Evolutionary conservation across 192 early-diverging fungal genomes (phyloP), one percentile per base, ranked within the genome.

Genomic region (Geosiphon pyriformis): DNA sequence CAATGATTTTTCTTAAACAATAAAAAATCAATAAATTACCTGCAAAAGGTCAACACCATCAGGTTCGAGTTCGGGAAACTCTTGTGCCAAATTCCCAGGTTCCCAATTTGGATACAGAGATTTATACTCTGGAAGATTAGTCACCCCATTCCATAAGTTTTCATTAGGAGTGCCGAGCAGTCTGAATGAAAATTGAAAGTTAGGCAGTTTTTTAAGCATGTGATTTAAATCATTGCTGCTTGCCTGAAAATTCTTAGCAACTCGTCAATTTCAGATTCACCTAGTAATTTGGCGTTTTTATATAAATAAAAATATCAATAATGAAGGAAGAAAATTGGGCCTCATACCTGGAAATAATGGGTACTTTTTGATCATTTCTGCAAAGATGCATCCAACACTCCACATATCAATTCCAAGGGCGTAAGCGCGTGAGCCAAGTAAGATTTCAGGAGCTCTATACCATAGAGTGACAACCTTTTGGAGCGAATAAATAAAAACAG

Each of bases 301-400:
- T 4, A 23, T 25, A 54, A 18, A 7, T 2, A 54, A 23, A n/a
- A n/a, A n/a, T n/a, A n/a, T n/a, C n/a, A n/a, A n/a, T n/a, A n/a
- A n/a, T n/a, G n/a, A n/a, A n/a, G n/a, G n/a, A n/a, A n/a, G n/a
- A n/a, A 30, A 31, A 52, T 29, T 32, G 15, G 34, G 15, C 47
- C 0, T 61, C 8, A 37, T 83, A 78, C 92, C 94, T 32, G 95
- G 92, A 61, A 98, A 98, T 46, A 98, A 72, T 1, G 97, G 91
- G 18, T 73, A 74, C 37, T 88, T 79, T 34, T 76, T 73, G 31
- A 83, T 79, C 92, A 99, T 91, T 78, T 99, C 97, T 31, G 94
- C 94, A 83, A 99, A 91, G 66, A 99, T 96, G 73, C 95, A 98
- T 0, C 94, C 97, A 50, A 95, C 86, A 56, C 88, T 90, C 97